Conservation (phyloP, 176 grass and related monocot species). For the Eleusine coracana region DNA sequence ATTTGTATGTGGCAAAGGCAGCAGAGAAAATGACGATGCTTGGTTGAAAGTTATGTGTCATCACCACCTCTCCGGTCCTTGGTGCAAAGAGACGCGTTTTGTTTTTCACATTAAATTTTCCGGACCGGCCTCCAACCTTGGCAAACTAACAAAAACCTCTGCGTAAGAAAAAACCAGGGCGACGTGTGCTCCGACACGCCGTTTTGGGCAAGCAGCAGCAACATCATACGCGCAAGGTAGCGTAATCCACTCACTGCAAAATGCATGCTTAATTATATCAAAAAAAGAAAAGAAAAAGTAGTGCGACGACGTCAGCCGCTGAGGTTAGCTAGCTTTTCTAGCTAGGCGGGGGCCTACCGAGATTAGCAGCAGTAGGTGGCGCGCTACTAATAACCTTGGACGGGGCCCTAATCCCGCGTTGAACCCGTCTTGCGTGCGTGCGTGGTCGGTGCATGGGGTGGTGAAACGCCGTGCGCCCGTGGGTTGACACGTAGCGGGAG, state of each 20-base stretch:
- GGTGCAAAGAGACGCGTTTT: too few relatives aligned
- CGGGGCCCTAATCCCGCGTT: constrained; percentile 43
- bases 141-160: too few relatives aligned
- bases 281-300: too few relatives aligned
- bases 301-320: not conserved
- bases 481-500: constrained; percentile 22
- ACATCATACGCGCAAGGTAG: not conserved
- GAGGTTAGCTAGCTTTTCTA: not conserved
- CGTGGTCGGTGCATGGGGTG: constrained; percentile 38
- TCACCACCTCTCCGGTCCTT: too few relatives aligned
- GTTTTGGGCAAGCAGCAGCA: constrained; percentile 4
- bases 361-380: not conserved
- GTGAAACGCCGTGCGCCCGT: not conserved
- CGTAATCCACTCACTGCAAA: too few relatives aligned
- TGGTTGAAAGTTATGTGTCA: too few relatives aligned
- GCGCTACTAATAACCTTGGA: not conserved
- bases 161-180: not conserved
- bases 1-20: too few relatives aligned
- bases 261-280: too few relatives aligned
- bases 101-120: too few relatives aligned
- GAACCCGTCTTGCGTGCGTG: constrained; percentile 21
- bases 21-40: too few relatives aligned
- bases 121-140: too few relatives aligned
- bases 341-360: too few relatives aligned
- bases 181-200: constrained; percentile 22